Evolutionary conservation across 192 early-diverging fungal genomes (phyloP), one percentile per base, ranked within the genome.

Genomic region (Coemansia sp.): DNA sequence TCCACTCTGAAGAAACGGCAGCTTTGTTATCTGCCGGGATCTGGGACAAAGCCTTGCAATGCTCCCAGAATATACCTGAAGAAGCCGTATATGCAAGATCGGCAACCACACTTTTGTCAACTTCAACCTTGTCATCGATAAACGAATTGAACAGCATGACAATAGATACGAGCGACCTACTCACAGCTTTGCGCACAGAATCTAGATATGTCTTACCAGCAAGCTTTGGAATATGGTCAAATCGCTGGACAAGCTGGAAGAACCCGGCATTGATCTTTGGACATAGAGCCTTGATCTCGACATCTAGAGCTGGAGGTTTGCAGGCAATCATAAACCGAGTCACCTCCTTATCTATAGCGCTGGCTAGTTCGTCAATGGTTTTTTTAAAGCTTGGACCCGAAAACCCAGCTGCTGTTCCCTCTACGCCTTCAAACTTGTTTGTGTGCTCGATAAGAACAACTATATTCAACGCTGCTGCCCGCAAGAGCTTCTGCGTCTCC

Each of bases 191-290:
- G 48, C 71, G 73, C 20, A 82, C 70, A 17, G 73, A 63, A 0
- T 60, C 60, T 60, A 82, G 51, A 32, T 82, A 82, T 2, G 63
- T 64, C 18, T 60, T 71, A 2, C 79, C 79, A 3, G 79, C 73
- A 12, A 56, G 33, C 67, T 69, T 72, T 64, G 79, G 79, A 17
- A 82, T 61, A 1, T 36, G 54, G 34, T 70, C 60, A 17, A 66
- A 38, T 7, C 64, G 67, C 64, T 73, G 66, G 5, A 75, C 79
- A 8, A 82, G 79, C 48, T 70, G 69, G 64, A 82, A 82, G 18
- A 76, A 66, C 16, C 73, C 79, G 0, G 79, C 73, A 36, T 61
- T 70, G 45, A 82, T 72, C 79, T 82, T 82, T 69, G 79, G 79
- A 18, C 69, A 76, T 30, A 82, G 40, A 1, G 58, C 56, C 34